Evolutionary conservation across 495 filamentous ascomycete genomes (phyloP), one percentile per base, ranked within the genome.

Genomic region (Clavariopsis aquatica): DNA sequence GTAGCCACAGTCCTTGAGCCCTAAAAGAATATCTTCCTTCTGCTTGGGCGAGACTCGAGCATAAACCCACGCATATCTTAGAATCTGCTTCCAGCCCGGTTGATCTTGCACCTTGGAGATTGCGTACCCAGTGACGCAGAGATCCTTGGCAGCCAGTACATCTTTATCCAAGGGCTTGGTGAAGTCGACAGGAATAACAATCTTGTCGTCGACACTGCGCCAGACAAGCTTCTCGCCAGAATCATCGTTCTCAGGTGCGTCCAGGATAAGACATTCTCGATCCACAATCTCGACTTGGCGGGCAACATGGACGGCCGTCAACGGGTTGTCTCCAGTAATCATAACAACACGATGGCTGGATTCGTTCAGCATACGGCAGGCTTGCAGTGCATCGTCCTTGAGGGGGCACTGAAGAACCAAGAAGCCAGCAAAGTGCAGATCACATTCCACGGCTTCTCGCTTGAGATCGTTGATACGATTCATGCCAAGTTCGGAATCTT

Each of bases 301-400:
- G 13, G 94, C 94, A 62, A 99, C 94, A 73, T 99, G 93, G 24
- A 94, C 89, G 66, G 94, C 94, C 23, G 94, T 99, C 43, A 99
- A 82, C 22, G 94, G 93, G 72, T 99, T 99, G 76, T 99, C 94
- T 70, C 94, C 94, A 51, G 94, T 99, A 60, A 99, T 99, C 94
- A 99, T 99, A 69, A 98, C 90, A 59, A 95, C 91, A 67, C 94
- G 91, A 78, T 99, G 94, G 77, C 91, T 96, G 76, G 93, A 96
- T 78, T 98, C 95, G 72, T 96, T 99, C 60, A 99, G 82, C 94
- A 99, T 98, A 49, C 87, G 90, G 28, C 98, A 91, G 20, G 94
- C 83, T 71, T 91, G 87, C 78, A 92, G 91, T 22, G 94, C 94
- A 76, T 99, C 94, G 19, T 96, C 93, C 79, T 99, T 99, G 31